Percentiles rank a stretch among this genome's conserved stretches.
phyloP scores from a whole-genome alignment of 2,329 filamentous ascomycete genomes.

The Akanthomyces dipterigenus region DNA sequence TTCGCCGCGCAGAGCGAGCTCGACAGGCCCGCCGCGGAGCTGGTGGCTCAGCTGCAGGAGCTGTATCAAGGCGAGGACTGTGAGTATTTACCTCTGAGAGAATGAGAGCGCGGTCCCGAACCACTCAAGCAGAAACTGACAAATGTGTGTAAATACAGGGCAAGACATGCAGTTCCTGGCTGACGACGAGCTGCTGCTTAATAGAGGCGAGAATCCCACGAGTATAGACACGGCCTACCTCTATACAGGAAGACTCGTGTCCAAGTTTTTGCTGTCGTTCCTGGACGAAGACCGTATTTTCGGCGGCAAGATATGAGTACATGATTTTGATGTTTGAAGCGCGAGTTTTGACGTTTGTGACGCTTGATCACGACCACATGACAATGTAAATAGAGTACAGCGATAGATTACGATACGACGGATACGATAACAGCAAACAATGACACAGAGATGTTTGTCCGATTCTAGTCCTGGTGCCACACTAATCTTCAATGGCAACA shows the following conservation, averaged over 20 bases:
- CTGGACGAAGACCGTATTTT: conserved; percentile 43
- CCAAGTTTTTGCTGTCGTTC: conserved; percentile 51
- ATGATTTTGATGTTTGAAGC: not conserved
- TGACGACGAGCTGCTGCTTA: conserved; percentile 40
- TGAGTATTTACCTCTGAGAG: too few species aligned
- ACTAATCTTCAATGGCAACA: conserved; percentile 48
- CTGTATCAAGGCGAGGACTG: conserved; percentile 38
- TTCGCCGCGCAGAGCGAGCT: conserved; percentile 37
- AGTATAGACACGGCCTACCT: conserved; percentile 41
- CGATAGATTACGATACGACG: not conserved
- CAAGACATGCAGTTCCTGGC: conserved; percentile 36
- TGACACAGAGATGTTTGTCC: conserved; percentile 45
- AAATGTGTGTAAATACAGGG: conserved; percentile 19
- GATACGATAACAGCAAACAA: not conserved
- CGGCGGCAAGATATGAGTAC: conserved; percentile 22
- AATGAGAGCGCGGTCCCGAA: too few species aligned
- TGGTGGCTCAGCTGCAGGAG: conserved; percentile 39
- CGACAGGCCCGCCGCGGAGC: conserved; percentile 37
- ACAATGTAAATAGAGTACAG: not conserved
- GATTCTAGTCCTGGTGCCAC: conserved; percentile 57
- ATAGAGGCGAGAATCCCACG: conserved; percentile 37
- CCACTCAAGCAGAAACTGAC: not conserved
- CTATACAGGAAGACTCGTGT: conserved; percentile 46
- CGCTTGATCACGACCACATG: not conserved
- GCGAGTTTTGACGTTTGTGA: conserved; percentile 10